Base-by-base conservation (phyloP, 495 filamentous ascomycete species). In the Clohesyomyces aquaticus region DNA sequence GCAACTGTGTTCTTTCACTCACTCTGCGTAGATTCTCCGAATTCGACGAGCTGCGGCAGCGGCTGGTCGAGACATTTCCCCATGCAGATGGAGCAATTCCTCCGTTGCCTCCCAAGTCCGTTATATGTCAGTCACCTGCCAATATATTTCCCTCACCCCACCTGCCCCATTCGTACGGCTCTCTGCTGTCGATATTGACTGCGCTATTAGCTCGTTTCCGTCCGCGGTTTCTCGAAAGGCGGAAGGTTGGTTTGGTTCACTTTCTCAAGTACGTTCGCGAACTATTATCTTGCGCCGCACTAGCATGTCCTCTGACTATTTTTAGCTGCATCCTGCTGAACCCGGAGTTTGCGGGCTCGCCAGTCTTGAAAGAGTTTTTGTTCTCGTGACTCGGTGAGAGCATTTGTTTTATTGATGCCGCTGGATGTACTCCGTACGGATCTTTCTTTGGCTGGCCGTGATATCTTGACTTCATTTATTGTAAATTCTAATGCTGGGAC, bases 311-410 rank as follows among this genome's bases (percentile, higher is more conserved):
- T 6, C 58, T 69, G 38, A 69, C 50, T 58, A 46, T 51, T 45
- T 71, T 28, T 54, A 88, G 85, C 61, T 88, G 85, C 72, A 77
- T 89, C 23, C 76, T 89, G 22, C 71, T 89, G 6, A 89, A 89
- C 69, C 87, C 87, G 0, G 87, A 89, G 68, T 88, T 89, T 71
- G 81, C 87, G 42, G 83, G 83, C 43, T 84, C 84, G 18, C 85
- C 86, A 8, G 78, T 89, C 21, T 81, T 88, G n/a, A 88, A 88
- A 68, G 85, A 88, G 45, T 89, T 88, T 68, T 76, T 89, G n/a
- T 84, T 89, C 59, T 68, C 66, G 23, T 71, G 56, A 66, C 21
- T 43, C 8, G 2, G 28, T 16, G 8, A 48, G 35, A 47, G 48
- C 21, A 16, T 50, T 10, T 50, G 18, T 29, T 56, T 47, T 50